These are phyloP conservation scores for Mallotus nudiflorus DNA, from an alignment of 345 rosid genomes.

Conservation along the genomic window DNA sequence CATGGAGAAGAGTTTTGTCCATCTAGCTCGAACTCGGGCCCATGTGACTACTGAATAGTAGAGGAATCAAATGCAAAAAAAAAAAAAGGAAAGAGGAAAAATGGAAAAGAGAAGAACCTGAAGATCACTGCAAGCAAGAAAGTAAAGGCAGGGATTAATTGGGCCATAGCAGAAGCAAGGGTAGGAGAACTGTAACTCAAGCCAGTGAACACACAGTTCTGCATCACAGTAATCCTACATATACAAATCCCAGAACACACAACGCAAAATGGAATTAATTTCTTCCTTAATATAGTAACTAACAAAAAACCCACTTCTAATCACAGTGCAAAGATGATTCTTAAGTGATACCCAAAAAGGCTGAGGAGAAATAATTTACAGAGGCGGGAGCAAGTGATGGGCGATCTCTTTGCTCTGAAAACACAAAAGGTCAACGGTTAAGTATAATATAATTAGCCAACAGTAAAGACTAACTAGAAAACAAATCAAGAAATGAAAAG, in stretches of 20 bases:
- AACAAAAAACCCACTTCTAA: constrained; percentile 6
- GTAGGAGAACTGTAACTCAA: constrained; percentile 56
- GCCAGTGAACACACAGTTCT: constrained; percentile 51
- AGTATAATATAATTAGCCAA: too few species aligned
- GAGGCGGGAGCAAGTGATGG: constrained; percentile 39
- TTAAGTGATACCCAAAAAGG: constrained; percentile 39
- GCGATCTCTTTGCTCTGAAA: constrained; percentile 37
- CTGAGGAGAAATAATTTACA: constrained; percentile 49
- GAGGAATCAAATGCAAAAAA: too few species aligned
- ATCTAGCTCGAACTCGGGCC: too few species aligned
- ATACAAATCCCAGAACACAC: background rate
- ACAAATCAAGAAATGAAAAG: background rate
- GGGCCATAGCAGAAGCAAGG: constrained; percentile 49
- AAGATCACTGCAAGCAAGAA: constrained; percentile 59
- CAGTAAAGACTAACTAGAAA: too few species aligned
- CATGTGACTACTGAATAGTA: too few species aligned
- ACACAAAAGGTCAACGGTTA: too few species aligned
- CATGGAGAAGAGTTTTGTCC: too few species aligned
- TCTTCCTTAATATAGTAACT: background rate
- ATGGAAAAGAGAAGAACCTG: constrained; percentile 39
- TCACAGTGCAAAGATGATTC: background rate
- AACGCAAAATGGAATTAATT: background rate
- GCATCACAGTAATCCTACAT: constrained; percentile 49
- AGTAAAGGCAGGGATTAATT: constrained; percentile 54
- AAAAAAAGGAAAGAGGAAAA: background rate